Percentiles rank a stretch among this genome's conserved stretches.
phyloP scores from a whole-genome alignment of 495 filamentous ascomycete species.

The Darksidea phi region DNA sequence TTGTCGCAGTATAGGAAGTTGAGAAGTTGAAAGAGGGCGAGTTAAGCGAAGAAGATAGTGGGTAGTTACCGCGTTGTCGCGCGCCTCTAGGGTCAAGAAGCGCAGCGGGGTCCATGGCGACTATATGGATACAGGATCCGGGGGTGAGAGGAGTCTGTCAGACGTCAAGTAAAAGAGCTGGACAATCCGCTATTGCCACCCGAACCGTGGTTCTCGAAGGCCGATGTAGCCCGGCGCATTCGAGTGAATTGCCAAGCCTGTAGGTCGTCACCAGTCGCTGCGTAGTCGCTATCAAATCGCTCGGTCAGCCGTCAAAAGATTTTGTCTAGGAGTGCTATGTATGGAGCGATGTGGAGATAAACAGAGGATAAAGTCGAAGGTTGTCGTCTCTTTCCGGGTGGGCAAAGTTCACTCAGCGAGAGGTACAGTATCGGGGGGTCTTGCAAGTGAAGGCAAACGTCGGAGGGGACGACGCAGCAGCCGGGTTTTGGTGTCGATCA shows the following conservation, averaged over 20 bases:
- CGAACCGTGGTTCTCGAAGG: no score
- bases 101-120: constrained; percentile 30
- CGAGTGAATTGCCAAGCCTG: no score
- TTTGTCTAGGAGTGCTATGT: no score
- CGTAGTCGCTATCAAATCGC: no score
- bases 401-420: not conserved
- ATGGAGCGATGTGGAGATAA: no score
- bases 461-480: not conserved
- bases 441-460: not conserved
- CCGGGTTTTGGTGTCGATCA: not conserved
- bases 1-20: not conserved
- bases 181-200: no score
- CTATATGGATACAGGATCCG: not conserved
- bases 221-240: no score
- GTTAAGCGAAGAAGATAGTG: constrained; percentile 2
- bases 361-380: no score
- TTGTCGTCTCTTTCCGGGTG: not conserved
- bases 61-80: constrained; percentile 20
- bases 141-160: not conserved
- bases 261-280: no score
- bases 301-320: no score
- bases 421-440: not conserved
- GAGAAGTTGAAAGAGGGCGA: not conserved
- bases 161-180: no score
- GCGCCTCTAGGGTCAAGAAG: constrained; percentile 39